Evolutionary conservation across 2,329 filamentous ascomycete species (phyloP), one percentile per base, ranked within the genome.

Genomic region (Pseudogymnoascus sp.): DNA sequence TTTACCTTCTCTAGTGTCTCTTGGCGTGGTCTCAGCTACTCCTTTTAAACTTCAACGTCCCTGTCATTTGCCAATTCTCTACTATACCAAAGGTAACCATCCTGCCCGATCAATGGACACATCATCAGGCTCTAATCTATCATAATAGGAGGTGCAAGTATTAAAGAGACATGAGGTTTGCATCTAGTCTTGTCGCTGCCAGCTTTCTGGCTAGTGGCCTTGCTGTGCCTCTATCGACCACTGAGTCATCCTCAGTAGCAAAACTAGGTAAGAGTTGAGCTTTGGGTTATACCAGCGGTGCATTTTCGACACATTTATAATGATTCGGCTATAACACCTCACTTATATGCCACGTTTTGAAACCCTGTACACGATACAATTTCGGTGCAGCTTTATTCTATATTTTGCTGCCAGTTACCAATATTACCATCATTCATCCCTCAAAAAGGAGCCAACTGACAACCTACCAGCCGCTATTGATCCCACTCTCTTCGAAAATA

Each of bases 401-500:
- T n/a, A n/a, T n/a, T 45, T 48, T 55, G 9, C 29, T 31, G 7
- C 45, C 18, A 1, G 9, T 29, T 1, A 55, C 27, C n/a, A 33
- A 9, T 15, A 33, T 55, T 55, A 33, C 33, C n/a, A 55, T 55
- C 31, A 55, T 52, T 6, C 45, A 52, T 31, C 15, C 15, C 3
- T 21, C 8, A 10, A 5, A 52, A 25, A 52, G 25, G 15, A 15
- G 8, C 25, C 9, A 15, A 21, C 62, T 63, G 55, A 63, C 27
- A 27, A 29, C 4, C 15, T 31, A 13, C 29, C 33, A 66, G 64
- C 64, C 10, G 15, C n/a, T n/a, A n/a, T 66, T 3, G 60, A 64
- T 10, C 21, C 31, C 4, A 62, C 39, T 10, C 39, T 61, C 7
- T 48, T 70, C 25, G 52, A 60, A 33, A 65, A 65, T 35, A 62